Base-by-base conservation (phyloP, 2,329 filamentous ascomycete species). In the Didymella pinodella region DNA sequence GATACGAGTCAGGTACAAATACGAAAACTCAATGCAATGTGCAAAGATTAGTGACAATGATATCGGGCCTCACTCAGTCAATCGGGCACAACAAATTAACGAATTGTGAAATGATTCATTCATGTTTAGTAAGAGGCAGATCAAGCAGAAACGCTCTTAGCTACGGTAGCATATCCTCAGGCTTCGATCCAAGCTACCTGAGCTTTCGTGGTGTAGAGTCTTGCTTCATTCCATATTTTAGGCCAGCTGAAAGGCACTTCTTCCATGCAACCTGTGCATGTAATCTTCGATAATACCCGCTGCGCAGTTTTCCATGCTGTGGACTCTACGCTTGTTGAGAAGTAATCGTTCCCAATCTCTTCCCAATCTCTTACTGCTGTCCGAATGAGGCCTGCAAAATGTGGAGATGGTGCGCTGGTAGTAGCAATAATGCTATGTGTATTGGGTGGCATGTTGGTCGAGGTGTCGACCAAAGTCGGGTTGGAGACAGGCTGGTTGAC, bases 161-260 rank as follows among this genome's bases (percentile, higher is more conserved):
- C 50, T 46, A 46, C 46, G 47, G 50, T 59, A 59, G 54, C 50
- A 59, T 59, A 54, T 50, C 47, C 36, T 51, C 16, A 49, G 49
- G 25, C 45, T 46, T 26, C 18, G 25, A 40, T 41, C 26, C 46
- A 49, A 53, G 40, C 41, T 54, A 40, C 14, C n/a, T 36, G 16
- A 26, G 32, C 50, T 14, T 46, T 40, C 32, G 14, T 43, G 50
- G 46, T 40, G 41, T 11, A 48, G 50, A 47, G 41, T 36, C 47
- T 40, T 54, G 50, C 56, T 50, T 50, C 26, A 40, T 41, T 54
- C 51, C 46, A 50, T 46, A 31, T 49, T 25, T 43, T 31, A 3
- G 14, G 47, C 34, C 34, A 54, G 46, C 46, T 43, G 2, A 54
- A 6, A 36, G 47, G 18, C 47, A 38, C 20, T 48, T 34, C 16